phyloP scores from a whole-genome alignment of 78 protist species.

The Tieghemostelium lacteum region DNA sequence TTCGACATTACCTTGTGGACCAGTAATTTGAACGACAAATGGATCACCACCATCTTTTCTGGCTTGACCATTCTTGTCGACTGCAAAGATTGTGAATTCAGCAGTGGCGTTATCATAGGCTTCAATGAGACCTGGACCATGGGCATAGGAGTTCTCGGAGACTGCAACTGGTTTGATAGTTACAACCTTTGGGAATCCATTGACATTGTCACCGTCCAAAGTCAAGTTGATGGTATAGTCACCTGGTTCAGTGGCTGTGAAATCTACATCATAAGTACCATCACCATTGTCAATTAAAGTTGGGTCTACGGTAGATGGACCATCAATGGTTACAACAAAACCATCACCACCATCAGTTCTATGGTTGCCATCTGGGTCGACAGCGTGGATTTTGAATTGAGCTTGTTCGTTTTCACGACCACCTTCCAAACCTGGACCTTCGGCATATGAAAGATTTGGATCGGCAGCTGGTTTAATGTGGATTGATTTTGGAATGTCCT shows the following conservation, averaged over 20 bases:
- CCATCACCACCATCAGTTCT: slow-evolving; percentile 84
- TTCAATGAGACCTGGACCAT: slow-evolving; percentile 78
- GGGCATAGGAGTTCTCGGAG: slow-evolving; percentile 63
- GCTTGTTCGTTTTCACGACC: slow-evolving; percentile 58
- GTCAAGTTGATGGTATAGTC: slow-evolving; percentile 70
- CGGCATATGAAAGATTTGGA: slow-evolving; percentile 56
- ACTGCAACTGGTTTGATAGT: slow-evolving; percentile 68
- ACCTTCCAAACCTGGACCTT: slow-evolving; percentile 80
- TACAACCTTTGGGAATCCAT: slow-evolving; percentile 76
- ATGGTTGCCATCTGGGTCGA: slow-evolving; percentile 66
- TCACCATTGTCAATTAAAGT: slow-evolving; percentile 83
- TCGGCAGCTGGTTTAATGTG: slow-evolving; percentile 83
- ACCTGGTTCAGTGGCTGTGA: slow-evolving; percentile 73
- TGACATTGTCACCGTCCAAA: slow-evolving; percentile 78
- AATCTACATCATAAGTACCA: slow-evolving; percentile 85
- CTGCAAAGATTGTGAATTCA: slow-evolving; percentile 75
- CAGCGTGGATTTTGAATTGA: slow-evolving; percentile 75
- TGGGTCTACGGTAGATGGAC: slow-evolving; percentile 75
- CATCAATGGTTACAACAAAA: slow-evolving; percentile 71
- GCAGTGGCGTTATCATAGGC: slow-evolving; percentile 62
- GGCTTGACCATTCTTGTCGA: slow-evolving; percentile 57
- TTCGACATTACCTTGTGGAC: slow-evolving; percentile 75
- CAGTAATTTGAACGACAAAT: slow-evolving; percentile 64
- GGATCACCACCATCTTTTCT: slow-evolving; percentile 73
- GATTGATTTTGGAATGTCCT: slow-evolving; percentile 74